Evolutionary conservation across 768 basidiomycete species (phyloP).

Genomic region (Tylopilus vinaceipallidus): DNA sequence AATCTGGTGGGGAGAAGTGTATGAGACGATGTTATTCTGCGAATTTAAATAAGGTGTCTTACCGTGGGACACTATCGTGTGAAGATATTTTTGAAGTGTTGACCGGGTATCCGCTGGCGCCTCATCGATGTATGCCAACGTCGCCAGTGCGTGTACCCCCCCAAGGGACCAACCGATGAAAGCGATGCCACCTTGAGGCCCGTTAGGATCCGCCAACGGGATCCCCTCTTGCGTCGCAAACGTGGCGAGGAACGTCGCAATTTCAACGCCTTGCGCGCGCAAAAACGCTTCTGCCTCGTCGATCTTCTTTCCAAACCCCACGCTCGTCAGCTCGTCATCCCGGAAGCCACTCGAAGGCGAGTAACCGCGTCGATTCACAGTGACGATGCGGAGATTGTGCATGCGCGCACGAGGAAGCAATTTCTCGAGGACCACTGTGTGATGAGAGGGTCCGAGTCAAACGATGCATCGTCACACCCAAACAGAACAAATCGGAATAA

Average conservation of each 20-base stretch:
- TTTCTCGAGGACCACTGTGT: constrained; percentile 13
- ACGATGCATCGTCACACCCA: too few relatives aligned
- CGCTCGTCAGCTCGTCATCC: constrained; percentile 5
- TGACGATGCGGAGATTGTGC: constrained; percentile 23
- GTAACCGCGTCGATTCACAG: constrained; percentile 29
- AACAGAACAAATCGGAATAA: neutral
- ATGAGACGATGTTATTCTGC: too few relatives aligned
- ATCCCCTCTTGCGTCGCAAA: constrained; percentile 18
- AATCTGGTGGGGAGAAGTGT: too few relatives aligned
- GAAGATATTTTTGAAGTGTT: constrained; percentile 17
- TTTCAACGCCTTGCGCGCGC: constrained; percentile 17
- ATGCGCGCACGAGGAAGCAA: constrained; percentile 21
- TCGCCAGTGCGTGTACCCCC: constrained; percentile 7
- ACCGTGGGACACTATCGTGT: constrained; percentile 21
- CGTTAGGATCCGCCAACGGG: constrained; percentile 6
- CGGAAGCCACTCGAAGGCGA: constrained; percentile 24
- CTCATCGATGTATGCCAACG: constrained; percentile 17
- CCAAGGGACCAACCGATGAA: constrained; percentile 23
- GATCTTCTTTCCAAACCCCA: constrained; percentile 16
- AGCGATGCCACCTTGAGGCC: constrained; percentile 9
- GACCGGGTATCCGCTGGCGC: constrained; percentile 1
- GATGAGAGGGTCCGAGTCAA: neutral
- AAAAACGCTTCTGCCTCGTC: constrained; percentile 15
- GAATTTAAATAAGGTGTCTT: too few relatives aligned
- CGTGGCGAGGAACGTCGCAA: constrained; percentile 16